Evolutionary conservation across 768 basidiomycete species (phyloP).

Genomic region (Paxillus rubicundulus): DNA sequence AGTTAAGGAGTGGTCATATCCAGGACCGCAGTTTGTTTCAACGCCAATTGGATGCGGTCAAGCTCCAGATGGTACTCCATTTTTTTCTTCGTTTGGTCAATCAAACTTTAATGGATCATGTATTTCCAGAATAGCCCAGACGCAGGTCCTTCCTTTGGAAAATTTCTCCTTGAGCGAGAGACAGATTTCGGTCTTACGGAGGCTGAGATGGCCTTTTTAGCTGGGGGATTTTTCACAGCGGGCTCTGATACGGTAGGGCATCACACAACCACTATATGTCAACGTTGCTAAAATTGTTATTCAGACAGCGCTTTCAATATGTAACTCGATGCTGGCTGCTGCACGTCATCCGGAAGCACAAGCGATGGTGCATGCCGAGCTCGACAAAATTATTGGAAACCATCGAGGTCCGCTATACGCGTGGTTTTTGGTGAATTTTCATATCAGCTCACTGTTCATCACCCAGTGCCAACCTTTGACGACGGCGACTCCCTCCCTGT

Average conservation of each 20-base stretch:
- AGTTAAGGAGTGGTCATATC: conserved; percentile 48
- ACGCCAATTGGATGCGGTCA: conserved; percentile 43
- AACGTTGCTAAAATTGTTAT: background rate
- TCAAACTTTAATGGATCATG: background rate
- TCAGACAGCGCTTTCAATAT: conserved; percentile 48
- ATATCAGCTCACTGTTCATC: background rate
- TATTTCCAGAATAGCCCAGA: conserved; percentile 4
- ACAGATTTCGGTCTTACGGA: conserved; percentile 46
- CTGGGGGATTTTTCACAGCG: conserved; percentile 56
- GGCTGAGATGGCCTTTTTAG: conserved; percentile 54
- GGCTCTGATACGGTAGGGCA: conserved; percentile 48
- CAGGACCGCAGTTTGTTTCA: conserved; percentile 49
- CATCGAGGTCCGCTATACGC: conserved; percentile 8
- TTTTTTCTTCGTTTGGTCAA: too few species aligned
- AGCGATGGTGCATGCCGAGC: conserved; percentile 46
- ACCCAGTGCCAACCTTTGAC: conserved; percentile 34
- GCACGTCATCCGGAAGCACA: conserved; percentile 50
- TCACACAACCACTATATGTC: background rate
- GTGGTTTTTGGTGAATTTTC: background rate
- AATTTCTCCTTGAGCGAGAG: conserved; percentile 51
- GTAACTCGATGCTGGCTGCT: conserved; percentile 46
- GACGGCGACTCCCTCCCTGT: conserved; percentile 31
- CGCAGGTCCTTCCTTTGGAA: conserved; percentile 47
- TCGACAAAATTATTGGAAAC: conserved; percentile 47
- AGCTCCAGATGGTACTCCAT: conserved; percentile 37